phyloP scores from a whole-genome alignment of 2,329 filamentous ascomycete species.

The Xylariaceae sp. region DNA sequence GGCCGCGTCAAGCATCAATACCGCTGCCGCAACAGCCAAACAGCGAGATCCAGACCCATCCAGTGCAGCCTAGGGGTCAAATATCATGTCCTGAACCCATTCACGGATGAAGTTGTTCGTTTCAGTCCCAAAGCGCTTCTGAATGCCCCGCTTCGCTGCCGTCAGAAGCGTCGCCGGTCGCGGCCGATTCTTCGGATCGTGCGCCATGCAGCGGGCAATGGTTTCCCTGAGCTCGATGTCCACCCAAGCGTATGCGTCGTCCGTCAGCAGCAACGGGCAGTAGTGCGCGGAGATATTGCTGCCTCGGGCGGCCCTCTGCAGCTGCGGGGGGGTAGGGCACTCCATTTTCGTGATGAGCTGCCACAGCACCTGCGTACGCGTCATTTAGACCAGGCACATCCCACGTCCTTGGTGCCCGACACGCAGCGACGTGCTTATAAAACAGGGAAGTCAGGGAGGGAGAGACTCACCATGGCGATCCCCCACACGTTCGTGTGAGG shows the following conservation, averaged over 20 bases:
- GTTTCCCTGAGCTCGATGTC: conserved; percentile 18
- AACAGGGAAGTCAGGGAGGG: neutral
- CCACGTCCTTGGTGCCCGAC: no score
- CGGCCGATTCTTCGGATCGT: conserved; percentile 18
- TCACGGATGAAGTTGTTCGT: conserved; percentile 9
- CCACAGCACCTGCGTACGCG: conserved; percentile 20
- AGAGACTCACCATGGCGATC: conserved; percentile 20
- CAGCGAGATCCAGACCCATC: no score
- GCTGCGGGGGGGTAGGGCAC: conserved; percentile 4
- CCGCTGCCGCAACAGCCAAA: no score
- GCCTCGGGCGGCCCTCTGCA: neutral
- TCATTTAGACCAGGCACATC: no score
- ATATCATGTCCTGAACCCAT: conserved; percentile 16
- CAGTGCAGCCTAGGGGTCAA: neutral
- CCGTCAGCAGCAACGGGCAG: conserved; percentile 8
- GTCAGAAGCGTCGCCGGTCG: conserved; percentile 3
- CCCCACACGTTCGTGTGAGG: conserved; percentile 22
- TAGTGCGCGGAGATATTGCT: conserved; percentile 1
- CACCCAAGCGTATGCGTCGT: conserved; percentile 6
- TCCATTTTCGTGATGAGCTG: conserved; percentile 20
- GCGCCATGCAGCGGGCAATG: conserved; percentile 22
- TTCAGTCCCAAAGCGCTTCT: conserved; percentile 11
- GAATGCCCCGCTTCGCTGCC: conserved; percentile 1
- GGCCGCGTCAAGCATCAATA: no score
- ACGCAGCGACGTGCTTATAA: neutral